Base-by-base conservation (phyloP, 306 rosid species). In the Vachellia pachyceras region DNA sequence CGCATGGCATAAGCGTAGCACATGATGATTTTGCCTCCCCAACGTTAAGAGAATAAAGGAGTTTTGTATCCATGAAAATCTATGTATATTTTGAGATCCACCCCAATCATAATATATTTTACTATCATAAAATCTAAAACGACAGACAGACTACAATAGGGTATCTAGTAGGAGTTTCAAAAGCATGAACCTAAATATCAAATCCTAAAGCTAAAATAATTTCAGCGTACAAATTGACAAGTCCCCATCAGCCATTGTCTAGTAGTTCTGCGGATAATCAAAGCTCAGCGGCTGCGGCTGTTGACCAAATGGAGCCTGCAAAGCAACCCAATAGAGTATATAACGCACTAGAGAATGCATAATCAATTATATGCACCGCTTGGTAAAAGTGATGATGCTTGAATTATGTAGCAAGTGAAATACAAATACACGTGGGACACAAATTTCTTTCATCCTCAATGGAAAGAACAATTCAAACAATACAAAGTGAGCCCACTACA, bases 271-370 rank as follows among this genome's bases (percentile, higher is more conserved):
- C 8, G 97, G 84, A 85, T 94, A 89, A 82, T 94, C 98, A 84
- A 91, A 92, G 87, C 95, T 92, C 88, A 94, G 83, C 5, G 97
- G 92, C 80, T 91, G 98, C 5, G 97, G 92, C 80, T 94, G 98
- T 87, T 92, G 97, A 76, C 92, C 90, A 83, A 92, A 91, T 72
- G 98, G 98, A 87, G 90, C 94, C 97, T 94, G 92, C 89, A 89
- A 78, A 54, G 29, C 77, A 73, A 49, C 64, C 60, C 22, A 50
- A 25, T 29, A n/a, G 67, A 17, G 15, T 35, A 33, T 65, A n/a
- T 79, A 54, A 75, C 69, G 29, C 65, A 25, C 35, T 20, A 10
- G 4, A 70, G 25, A 42, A 69, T 60, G 18, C 1, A 18, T 36
- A 37, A 35, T 44, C 33, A 37, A 35, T 44, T 23, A 67, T 54